Evolutionary conservation across 805 yeast species (phyloP).

Genomic region (Metschnikowia drakensbergensis): DNA sequence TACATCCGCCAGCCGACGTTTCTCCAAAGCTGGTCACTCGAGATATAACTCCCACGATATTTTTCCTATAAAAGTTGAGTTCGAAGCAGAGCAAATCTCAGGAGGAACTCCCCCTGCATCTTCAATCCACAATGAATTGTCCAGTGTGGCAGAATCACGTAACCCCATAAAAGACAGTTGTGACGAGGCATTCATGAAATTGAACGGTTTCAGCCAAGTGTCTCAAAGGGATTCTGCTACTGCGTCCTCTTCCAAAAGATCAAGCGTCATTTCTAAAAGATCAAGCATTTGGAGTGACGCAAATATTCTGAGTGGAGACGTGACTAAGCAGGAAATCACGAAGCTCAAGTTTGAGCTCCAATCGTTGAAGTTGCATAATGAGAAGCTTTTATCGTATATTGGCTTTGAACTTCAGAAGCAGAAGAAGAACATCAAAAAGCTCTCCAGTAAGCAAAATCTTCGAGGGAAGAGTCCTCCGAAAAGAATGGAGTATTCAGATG

Average conservation of each 20-base stretch:
- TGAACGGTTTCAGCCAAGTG: conserved; percentile 24
- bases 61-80: conserved; percentile 42
- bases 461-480: conserved; percentile 18
- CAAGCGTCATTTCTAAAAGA: conserved; percentile 22
- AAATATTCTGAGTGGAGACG: conserved; percentile 21
- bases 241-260: conserved; percentile 18
- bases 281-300: conserved; percentile 28
- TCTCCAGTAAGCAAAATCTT: conserved; percentile 35
- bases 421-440: conserved; percentile 38
- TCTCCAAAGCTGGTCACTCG: conserved; percentile 31
- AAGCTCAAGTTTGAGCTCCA: conserved; percentile 51
- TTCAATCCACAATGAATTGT: conserved; percentile 16
- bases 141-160: conserved; percentile 14
- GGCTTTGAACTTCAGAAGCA: conserved; percentile 54
- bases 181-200: conserved; percentile 27
- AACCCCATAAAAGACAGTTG: conserved; percentile 18
- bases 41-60: conserved; percentile 42
- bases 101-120: conserved; percentile 29
- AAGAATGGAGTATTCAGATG: conserved; percentile 47
- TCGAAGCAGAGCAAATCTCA: conserved; percentile 25
- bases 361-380: conserved; percentile 52
- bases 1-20: conserved; percentile 22
- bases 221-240: conserved; percentile 18
- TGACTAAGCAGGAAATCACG: conserved; percentile 45
- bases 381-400: conserved; percentile 52